Conservation (phyloP, 2,329 filamentous ascomycete genomes). For the Colletotrichum spaethianum region DNA sequence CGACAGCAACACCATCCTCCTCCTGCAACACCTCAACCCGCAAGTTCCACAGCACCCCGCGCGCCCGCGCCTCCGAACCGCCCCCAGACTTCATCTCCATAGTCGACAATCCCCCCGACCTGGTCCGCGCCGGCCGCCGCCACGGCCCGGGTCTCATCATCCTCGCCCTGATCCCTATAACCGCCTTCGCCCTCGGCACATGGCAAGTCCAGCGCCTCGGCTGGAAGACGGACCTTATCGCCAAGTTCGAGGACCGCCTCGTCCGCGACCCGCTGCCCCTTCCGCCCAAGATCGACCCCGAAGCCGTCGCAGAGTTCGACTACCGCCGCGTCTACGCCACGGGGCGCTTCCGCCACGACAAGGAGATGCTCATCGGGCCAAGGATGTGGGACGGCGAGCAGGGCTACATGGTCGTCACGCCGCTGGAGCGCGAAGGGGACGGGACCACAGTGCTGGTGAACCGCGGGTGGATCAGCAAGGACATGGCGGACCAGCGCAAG, state of each 20-base stretch:
- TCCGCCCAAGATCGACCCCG: slow-evolving; percentile 84
- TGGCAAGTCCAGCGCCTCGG: slow-evolving; percentile 96
- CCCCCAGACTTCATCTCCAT: slow-evolving; percentile 83
- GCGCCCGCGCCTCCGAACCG: slow-evolving; percentile 37
- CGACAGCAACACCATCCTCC: background rate
- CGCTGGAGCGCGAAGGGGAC: slow-evolving; percentile 79
- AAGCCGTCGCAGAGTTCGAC: slow-evolving; percentile 90
- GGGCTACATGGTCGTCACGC: slow-evolving; percentile 93
- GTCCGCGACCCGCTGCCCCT: slow-evolving; percentile 88
- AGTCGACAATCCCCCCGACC: slow-evolving; percentile 85
- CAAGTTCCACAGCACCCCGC: slow-evolving; percentile 39
- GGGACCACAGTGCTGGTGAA: slow-evolving; percentile 85
- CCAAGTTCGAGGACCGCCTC: slow-evolving; percentile 92
- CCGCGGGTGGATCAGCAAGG: slow-evolving; percentile 91
- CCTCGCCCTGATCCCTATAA: slow-evolving; percentile 89
- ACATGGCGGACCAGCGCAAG: slow-evolving; percentile 75
- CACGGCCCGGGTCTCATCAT: slow-evolving; percentile 88
- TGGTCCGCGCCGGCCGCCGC: slow-evolving; percentile 80
- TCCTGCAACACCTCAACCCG: slow-evolving; percentile 7
- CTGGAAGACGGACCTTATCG: slow-evolving; percentile 95
- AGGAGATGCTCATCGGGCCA: slow-evolving; percentile 96
- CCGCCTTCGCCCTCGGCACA: slow-evolving; percentile 89
- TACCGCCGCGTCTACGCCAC: slow-evolving; percentile 85
- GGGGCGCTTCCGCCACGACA: slow-evolving; percentile 85
- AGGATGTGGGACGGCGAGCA: slow-evolving; percentile 90